Conservation (phyloP, 306 rosid genomes). For the Comarum palustre region DNA sequence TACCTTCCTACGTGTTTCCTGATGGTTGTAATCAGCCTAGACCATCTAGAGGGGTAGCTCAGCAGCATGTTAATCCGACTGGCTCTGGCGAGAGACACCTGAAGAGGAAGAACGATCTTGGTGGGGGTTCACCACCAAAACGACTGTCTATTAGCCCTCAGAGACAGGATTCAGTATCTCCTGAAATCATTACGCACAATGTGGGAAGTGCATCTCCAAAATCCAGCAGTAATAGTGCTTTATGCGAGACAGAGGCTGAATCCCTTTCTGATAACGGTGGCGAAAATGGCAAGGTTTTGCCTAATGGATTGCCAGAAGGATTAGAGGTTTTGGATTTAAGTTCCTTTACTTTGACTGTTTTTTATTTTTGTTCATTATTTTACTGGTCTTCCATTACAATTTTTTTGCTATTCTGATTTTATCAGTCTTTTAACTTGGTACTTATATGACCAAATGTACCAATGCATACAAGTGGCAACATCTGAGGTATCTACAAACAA, state of each 20-base stretch:
- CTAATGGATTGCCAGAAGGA: constrained; percentile 32
- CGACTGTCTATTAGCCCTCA: constrained; percentile 34
- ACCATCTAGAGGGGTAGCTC: constrained; percentile 42
- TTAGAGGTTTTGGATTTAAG: constrained; percentile 68
- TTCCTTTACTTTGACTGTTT: constrained; percentile 22
- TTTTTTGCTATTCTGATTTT: constrained; percentile 15
- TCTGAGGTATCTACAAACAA: constrained; percentile 10
- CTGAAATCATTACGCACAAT: constrained; percentile 24
- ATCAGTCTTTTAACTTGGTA: constrained; percentile 1
- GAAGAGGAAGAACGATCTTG: constrained; percentile 41
- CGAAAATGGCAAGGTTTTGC: constrained; percentile 32
- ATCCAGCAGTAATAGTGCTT: background rate
- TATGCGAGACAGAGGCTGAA: constrained; percentile 32
- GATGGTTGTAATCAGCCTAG: constrained; percentile 69
- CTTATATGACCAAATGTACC: constrained; percentile 23
- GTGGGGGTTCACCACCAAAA: constrained; percentile 25
- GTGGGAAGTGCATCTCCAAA: constrained; percentile 25
- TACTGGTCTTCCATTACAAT: background rate
- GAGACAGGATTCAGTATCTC: constrained; percentile 31
- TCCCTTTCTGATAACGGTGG: constrained; percentile 23
- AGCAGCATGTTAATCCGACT: constrained; percentile 22
- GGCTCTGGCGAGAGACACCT: constrained; percentile 28
- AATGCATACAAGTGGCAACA: constrained; percentile 19
- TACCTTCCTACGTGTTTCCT: constrained; percentile 77
- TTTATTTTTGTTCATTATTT: background rate